phyloP scores from a whole-genome alignment of 768 basidiomycete genomes.

The Glaciozyma martinii region DNA sequence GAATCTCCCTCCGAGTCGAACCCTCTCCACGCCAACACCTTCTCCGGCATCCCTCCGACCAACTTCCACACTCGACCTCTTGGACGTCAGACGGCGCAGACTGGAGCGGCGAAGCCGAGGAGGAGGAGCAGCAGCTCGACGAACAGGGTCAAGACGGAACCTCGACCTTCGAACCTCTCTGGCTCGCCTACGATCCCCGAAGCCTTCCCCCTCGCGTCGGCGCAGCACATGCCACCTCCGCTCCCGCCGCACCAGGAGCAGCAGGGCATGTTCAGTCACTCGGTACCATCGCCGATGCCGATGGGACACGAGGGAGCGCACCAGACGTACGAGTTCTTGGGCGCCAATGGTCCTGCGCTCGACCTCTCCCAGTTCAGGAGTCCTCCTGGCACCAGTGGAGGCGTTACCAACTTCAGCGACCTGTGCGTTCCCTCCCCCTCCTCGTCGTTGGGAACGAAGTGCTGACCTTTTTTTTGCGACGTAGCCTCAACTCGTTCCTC shows the following conservation, averaged over 20 bases:
- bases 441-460: no score
- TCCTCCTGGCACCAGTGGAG: conserved; percentile 13
- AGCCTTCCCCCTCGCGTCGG: background rate
- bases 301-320: background rate
- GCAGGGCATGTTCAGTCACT: conserved; percentile 10
- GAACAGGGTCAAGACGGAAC: conserved; percentile 3
- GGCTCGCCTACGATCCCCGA: conserved; percentile 7
- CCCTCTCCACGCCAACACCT: background rate
- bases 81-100: no score
- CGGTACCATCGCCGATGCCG: background rate
- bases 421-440: conserved; percentile 9
- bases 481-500: conserved; percentile 27
- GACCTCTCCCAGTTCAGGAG: conserved; percentile 21
- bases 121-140: background rate
- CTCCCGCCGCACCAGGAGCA: background rate
- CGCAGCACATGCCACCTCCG: background rate
- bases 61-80: conserved; percentile 21
- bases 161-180: background rate
- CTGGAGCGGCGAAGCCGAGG: no score
- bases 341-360: conserved; percentile 3
- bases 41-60: conserved; percentile 4
- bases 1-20: background rate
- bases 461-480: background rate
- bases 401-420: conserved; percentile 18
- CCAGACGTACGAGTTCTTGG: conserved; percentile 22